These are phyloP conservation scores for Sonneratia alba DNA, from an alignment of 345 rosid species.

Conservation along the genomic window DNA sequence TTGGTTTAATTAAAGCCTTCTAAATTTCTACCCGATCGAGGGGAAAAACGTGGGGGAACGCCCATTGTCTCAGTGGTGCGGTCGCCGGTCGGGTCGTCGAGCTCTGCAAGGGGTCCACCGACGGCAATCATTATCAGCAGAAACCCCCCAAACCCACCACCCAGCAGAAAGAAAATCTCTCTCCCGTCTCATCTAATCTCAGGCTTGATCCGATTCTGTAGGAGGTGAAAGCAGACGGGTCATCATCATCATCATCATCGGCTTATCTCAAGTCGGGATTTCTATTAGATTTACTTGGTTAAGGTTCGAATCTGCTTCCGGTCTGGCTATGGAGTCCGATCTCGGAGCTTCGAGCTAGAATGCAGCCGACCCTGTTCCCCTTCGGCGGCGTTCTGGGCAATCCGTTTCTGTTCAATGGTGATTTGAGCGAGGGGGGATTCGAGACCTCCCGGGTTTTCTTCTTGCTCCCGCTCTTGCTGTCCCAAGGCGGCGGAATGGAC, in stretches of 20 bases:
- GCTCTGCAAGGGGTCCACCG: background rate
- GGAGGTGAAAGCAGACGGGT: background rate
- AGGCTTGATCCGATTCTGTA: background rate
- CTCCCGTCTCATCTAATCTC: background rate
- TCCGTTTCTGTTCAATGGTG: slow-evolving; percentile 58
- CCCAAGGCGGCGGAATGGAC: slow-evolving; percentile 85
- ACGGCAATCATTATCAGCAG: background rate
- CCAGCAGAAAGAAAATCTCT: background rate
- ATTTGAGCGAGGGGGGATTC: slow-evolving; percentile 58
- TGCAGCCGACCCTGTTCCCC: slow-evolving; percentile 76
- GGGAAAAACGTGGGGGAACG: background rate
- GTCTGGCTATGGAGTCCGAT: slow-evolving; percentile 13
- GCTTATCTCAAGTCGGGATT: background rate
- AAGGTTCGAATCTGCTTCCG: background rate
- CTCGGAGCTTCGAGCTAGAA: slow-evolving; percentile 32
- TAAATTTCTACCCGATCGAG: background rate
- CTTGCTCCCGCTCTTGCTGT: slow-evolving; percentile 66
- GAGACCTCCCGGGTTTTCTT: slow-evolving; percentile 82
- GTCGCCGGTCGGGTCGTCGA: background rate
- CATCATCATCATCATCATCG: background rate
- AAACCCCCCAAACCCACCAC: background rate
- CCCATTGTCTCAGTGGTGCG: background rate
- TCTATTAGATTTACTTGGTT: background rate
- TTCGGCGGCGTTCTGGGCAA: slow-evolving; percentile 50
- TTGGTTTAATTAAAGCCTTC: background rate